A percentile compares a stretch with the other conserved stretches of the same genome.
phyloP scores from a whole-genome alignment of 306 rosid species.

The Dryas alaskensis region DNA sequence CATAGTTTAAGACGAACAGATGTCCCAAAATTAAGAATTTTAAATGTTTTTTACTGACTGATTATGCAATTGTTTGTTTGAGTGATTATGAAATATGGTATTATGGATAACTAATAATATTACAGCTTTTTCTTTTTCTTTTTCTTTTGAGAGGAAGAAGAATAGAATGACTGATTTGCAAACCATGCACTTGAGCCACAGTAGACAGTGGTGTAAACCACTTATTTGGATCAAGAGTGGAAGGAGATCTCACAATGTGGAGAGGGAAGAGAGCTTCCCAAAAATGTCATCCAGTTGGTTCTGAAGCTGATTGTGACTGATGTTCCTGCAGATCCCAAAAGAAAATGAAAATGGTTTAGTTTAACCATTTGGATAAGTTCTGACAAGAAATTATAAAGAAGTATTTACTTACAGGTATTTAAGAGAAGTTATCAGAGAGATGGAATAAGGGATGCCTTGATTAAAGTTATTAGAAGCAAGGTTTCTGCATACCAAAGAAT shows the following conservation, averaged over 20 bases:
- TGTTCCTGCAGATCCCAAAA: constrained; percentile 53
- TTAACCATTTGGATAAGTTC: constrained; percentile 16
- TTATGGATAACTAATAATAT: background rate
- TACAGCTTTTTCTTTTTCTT: background rate
- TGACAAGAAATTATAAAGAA: constrained; percentile 25
- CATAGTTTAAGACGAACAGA: background rate
- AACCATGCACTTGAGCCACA: constrained; percentile 18
- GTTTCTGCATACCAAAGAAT: constrained; percentile 57
- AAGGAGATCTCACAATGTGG: constrained; percentile 60
- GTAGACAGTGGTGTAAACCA: background rate
- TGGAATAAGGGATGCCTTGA: constrained; percentile 60
- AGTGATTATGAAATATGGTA: background rate
- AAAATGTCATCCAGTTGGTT: constrained; percentile 49
- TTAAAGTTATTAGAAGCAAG: constrained; percentile 65
- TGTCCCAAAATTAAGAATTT: background rate
- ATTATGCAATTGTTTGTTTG: background rate
- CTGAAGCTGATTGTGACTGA: constrained; percentile 84
- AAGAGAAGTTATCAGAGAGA: constrained; percentile 57
- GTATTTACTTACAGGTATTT: constrained; percentile 58
- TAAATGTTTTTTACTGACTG: background rate
- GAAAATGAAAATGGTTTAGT: constrained; percentile 20
- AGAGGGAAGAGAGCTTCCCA: constrained; percentile 66
- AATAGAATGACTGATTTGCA: constrained; percentile 4
- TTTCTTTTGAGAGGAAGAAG: background rate
- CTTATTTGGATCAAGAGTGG: constrained; percentile 17